Base-by-base conservation (phyloP, 371 early-diverging fungal species). In the Nosema muscidifuracis region DNA sequence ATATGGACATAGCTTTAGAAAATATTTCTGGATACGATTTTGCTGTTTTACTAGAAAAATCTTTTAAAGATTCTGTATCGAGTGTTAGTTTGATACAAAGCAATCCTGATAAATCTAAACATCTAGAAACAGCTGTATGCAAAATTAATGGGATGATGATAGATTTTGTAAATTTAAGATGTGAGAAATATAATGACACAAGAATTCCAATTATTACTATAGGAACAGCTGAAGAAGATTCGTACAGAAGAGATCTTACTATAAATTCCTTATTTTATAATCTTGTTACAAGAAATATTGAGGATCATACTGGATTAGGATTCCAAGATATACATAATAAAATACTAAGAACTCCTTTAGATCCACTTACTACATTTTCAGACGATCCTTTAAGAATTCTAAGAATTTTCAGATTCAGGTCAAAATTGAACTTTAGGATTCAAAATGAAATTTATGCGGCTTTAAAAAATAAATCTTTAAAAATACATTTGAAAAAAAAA, bases 181-280 rank as follows among this genome's bases (percentile, higher is more conserved):
- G 87, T 13, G 99, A 99, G 78, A 86, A 86, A 24, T 98, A 98
- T 82, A 82, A 86, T 42, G 88, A 88, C 20, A 85, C 87, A 42
- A 84, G 97, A 12, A 92, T 94, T 31, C 97, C 96, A 15, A 79
- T 81, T 4, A 77, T 91, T 87, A 86, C 84, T 42, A 90, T 89
- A 80, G 97, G 97, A 4, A 91, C 94, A 20, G 92, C 97, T 0
- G 64, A 82, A n/a, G 90, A 96, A 75, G 99, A 99, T 82, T 94
- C 99, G 0, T 83, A 86, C 42, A 89, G 99, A 7, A 86, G 99
- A 31, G 99, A 99, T 82, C 89, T 89, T 6, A 97, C 97, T 16
- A 94, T 99, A 81, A 99, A 99, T 77, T 87, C 96, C 28, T 84
- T 99, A 57, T 96, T 96, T 74, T 99, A 93, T 84, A 99, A 97